Conservation (phyloP, 257 asterid species). For the Coffea canephora region DNA sequence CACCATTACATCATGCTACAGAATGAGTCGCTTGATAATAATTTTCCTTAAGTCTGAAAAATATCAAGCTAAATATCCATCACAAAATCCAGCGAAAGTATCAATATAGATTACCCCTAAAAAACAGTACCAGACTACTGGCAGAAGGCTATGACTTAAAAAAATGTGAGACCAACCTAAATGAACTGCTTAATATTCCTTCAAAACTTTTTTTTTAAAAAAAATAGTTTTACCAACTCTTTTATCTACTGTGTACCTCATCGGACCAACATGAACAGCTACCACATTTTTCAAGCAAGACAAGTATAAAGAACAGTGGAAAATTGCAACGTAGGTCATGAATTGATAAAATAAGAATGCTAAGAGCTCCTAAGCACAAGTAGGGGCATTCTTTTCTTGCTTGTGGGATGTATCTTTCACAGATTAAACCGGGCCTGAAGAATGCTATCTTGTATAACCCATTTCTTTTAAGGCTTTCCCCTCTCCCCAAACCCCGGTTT, state of each 20-base stretch:
- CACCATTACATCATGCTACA: neutral
- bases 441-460: neutral
- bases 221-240: neutral
- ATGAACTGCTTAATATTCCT: neutral
- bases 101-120: neutral
- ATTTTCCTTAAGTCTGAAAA: neutral
- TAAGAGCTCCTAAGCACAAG: too few relatives aligned
- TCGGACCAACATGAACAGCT: neutral
- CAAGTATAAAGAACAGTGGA: neutral
- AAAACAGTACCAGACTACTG: neutral
- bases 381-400: too few relatives aligned
- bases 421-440: neutral
- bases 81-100: neutral
- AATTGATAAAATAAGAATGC: too few relatives aligned
- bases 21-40: neutral
- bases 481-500: neutral
- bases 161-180: neutral
- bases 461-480: neutral
- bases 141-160: neutral
- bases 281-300: neutral
- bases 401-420: neutral
- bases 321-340: too few relatives aligned
- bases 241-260: neutral
- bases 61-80: neutral
- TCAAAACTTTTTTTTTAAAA: neutral